Base-by-base conservation (phyloP, 768 basidiomycete genomes). In the Megacollybia marginata region DNA sequence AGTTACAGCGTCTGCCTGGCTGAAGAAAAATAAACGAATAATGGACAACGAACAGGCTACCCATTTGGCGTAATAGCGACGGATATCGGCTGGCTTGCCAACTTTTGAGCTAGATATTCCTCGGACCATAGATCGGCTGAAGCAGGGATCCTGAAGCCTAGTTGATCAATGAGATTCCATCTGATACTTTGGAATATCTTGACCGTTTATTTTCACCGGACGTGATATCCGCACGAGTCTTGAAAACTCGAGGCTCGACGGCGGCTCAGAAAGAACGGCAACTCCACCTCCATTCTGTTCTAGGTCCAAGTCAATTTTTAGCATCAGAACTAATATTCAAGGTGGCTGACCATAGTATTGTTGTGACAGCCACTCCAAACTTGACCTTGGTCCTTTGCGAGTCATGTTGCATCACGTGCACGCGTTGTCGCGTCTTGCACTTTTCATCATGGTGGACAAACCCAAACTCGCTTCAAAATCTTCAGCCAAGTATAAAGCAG, bases 51-150 rank as follows among this genome's bases (percentile, higher is more conserved):
- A 7, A 18, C 35, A 12, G 52, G 75, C 54, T 54, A 91, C 92
- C 91, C 92, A 53, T 91, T 80, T 0, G 91, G 88, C 5, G 92
- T 93, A 38, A 86, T 73, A 1, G 91, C 88, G 31, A 94, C 79
- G 7, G 86, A 85, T 35, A 93, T 74, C 32, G 54, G 48, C 23
- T 63, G 63, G 4, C 76, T 65, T 3, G 74, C 80, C 75, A 88
- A 80, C 46, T 61, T 62, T n/a, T 69, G 55, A 11, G 65, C 59
- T 11, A 93, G 74, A 59, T 85, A 84, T 44, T 77, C 69, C 59
- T 83, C 69, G 10, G 78, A 71, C 92, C 92, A 95, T 40, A 71
- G 71, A 11, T 67, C 60, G 38, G 68, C 59, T 32, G 65, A 54
- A 18, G 75, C 74, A n/a, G 74, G 71, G 44, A 78, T 59, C 10